Evolutionary conservation across 805 yeast genomes (phyloP).

Genomic region (Vanderwaltozyma yarrowii): DNA sequence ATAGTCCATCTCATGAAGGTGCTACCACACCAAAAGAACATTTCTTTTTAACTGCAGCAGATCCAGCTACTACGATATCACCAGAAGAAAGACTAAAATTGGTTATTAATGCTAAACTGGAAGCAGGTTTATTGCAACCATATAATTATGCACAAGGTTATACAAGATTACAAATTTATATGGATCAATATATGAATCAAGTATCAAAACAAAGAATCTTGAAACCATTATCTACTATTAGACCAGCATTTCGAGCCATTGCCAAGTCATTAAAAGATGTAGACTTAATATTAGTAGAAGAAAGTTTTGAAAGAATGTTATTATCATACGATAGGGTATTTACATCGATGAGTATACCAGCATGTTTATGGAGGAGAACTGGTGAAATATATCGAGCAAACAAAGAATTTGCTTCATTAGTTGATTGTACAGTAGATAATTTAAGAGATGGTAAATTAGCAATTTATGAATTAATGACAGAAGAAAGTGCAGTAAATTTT

Average conservation of each 20-base stretch:
- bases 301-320: constrained; percentile 86
- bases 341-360: constrained; percentile 96
- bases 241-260: constrained; percentile 90
- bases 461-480: constrained; percentile 88
- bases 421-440: constrained; percentile 83
- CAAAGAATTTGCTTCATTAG: constrained; percentile 89
- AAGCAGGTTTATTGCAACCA: constrained; percentile 87
- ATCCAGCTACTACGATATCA: constrained; percentile 87
- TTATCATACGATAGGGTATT: constrained; percentile 90
- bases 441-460: constrained; percentile 86
- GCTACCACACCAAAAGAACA: constrained; percentile 79
- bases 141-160: constrained; percentile 92
- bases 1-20: not conserved
- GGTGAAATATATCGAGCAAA: constrained; percentile 94
- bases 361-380: constrained; percentile 93
- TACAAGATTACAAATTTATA: constrained; percentile 76
- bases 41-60: constrained; percentile 92
- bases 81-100: constrained; percentile 90
- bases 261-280: constrained; percentile 85
- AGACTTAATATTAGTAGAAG: constrained; percentile 86
- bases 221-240: constrained; percentile 71
- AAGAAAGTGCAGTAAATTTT: constrained; percentile 90
- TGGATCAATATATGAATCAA: constrained; percentile 86
- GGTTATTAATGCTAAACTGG: constrained; percentile 87
- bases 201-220: constrained; percentile 76